Evolutionary conservation across 2,329 filamentous ascomycete species (phyloP).

Genomic region (Scedosporium boydii): DNA sequence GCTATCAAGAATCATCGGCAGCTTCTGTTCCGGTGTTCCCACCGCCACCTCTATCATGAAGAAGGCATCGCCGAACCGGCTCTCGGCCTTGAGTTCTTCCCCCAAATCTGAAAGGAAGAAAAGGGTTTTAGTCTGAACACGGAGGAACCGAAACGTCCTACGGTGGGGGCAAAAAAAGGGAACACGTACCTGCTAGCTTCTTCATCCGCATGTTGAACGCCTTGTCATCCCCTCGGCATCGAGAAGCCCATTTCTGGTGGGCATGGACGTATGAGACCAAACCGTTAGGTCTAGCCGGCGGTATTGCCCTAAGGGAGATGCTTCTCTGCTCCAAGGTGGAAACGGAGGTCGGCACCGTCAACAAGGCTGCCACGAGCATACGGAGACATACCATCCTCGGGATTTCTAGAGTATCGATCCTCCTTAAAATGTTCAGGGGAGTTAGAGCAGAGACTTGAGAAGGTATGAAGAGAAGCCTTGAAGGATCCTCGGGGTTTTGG

Average conservation of each 20-base stretch:
- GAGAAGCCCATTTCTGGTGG: background rate
- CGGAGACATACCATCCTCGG: background rate
- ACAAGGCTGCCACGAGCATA: background rate
- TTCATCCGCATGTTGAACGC: background rate
- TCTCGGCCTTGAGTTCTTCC: constrained; percentile 14
- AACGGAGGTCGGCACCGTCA: background rate
- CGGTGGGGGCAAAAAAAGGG: background rate
- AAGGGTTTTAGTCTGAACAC: no score
- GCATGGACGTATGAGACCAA: background rate
- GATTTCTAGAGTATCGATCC: no score
- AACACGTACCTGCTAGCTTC: background rate
- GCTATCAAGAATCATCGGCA: constrained; percentile 42
- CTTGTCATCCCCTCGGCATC: background rate
- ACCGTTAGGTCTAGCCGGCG: background rate
- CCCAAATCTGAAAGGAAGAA: background rate
- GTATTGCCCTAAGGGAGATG: background rate
- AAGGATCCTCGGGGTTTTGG: no score
- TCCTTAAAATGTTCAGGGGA: no score
- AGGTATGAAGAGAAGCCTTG: no score
- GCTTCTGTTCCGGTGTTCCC: constrained; percentile 36
- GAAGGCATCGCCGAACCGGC: constrained; percentile 25
- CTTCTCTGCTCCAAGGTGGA: background rate
- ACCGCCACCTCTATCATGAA: constrained; percentile 34
- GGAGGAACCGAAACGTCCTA: no score
- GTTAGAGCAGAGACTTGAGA: no score